Percentiles rank a stretch among this genome's conserved stretches.
Evolutionary conservation across 257 asterid genomes (phyloP).

Genomic region (Osmanthus fragrans): DNA sequence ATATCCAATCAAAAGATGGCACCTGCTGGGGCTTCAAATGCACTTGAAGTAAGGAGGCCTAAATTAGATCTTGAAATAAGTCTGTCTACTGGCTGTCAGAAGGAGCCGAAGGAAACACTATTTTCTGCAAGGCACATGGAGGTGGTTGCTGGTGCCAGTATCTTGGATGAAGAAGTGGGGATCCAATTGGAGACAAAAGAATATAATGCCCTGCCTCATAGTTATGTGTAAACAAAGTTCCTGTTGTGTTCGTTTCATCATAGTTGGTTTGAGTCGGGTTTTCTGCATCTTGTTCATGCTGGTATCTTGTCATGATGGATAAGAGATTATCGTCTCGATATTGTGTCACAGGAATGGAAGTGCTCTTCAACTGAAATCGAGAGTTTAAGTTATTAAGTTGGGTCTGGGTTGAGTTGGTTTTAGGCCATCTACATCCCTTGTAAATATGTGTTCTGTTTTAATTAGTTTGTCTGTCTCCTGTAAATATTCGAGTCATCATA

Average conservation of each 20-base stretch:
- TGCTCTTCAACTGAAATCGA: background rate
- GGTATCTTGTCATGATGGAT: background rate
- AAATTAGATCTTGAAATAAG: constrained; percentile 58
- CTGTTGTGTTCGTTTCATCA: background rate
- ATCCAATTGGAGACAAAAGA: constrained; percentile 24
- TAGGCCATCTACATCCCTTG: constrained; percentile 11
- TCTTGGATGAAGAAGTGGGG: constrained; percentile 38
- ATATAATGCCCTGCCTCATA: constrained; percentile 12
- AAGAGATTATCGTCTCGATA: background rate
- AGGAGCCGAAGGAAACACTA: constrained; percentile 46
- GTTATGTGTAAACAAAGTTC: constrained; percentile 23
- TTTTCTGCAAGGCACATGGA: constrained; percentile 56
- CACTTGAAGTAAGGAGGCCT: constrained; percentile 29
- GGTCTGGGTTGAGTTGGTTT: background rate
- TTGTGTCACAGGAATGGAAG: background rate
- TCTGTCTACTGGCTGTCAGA: constrained; percentile 58
- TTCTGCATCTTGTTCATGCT: background rate
- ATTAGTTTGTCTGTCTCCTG: background rate
- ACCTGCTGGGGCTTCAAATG: constrained; percentile 23
- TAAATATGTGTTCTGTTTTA: background rate
- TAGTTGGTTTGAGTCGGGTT: constrained; percentile 3
- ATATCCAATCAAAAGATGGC: constrained; percentile 15
- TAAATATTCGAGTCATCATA: too few species aligned
- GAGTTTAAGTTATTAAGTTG: background rate
- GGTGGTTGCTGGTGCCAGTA: constrained; percentile 57